Base-by-base conservation (phyloP, 2,329 filamentous ascomycete genomes). In the Trichoderma gracile region DNA sequence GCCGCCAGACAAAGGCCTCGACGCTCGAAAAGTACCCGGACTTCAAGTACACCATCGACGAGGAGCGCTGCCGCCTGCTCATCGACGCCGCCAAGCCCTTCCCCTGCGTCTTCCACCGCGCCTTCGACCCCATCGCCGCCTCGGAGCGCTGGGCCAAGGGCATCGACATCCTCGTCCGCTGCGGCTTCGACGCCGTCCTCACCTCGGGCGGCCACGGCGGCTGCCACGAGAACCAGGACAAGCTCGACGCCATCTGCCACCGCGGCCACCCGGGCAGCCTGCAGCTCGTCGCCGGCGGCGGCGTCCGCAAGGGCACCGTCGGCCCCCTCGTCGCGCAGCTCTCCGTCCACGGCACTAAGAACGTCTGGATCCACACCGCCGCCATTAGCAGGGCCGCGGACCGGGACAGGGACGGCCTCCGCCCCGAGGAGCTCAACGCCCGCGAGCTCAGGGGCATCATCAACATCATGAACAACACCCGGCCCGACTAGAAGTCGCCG, bases 61-160 rank as follows among this genome's bases (percentile, higher is more conserved):
- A 69, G 7, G 67, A 71, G n/a, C 69, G 75, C 50, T 83, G 80
- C 69, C 59, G 40, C 2, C 67, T 68, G 58, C 78, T 87, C 4
- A 74, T 84, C 0, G 46, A 68, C 2, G 71, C 76, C 15, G 80
- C 83, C 0, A 69, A 67, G 7, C 81, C 80, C 2, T 78, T 78
- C 38, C 72, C 71, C 17, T 81, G 80, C 67, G 78, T 84, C n/a
- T 82, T 86, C 67, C 84, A 86, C 71, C 80, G 84, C 17, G 84
- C 84, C 2, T 84, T 85, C 65, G 84, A 87, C 69, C 74, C 78
- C 19, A 73, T 85, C 12, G 68, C 82, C 3, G 72, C 66, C 5
- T 57, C 65, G 10, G 53, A 68, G 40, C 64, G 68, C 9, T 67
- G 69, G 52, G 56, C 63, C 9, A 68, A 68, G 0, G 68, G 64